Evolutionary conservation across 2,329 filamentous ascomycete species (phyloP), one percentile per base, ranked within the genome.

Genomic region (Diplodia seriata): DNA sequence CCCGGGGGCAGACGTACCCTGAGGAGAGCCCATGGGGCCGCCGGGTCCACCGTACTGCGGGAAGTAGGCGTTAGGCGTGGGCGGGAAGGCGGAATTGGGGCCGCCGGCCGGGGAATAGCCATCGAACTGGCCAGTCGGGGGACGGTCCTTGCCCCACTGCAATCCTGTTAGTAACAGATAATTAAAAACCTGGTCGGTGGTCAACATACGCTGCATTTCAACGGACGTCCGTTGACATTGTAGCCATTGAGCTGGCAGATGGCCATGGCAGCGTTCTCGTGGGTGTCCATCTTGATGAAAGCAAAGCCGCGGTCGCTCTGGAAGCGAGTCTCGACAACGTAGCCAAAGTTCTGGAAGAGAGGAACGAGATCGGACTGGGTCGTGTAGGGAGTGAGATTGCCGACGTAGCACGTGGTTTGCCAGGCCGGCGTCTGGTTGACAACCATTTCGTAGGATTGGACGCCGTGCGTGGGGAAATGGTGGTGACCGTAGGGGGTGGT

Each of bases 91-190:
- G 87, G 88, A 72, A 86, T 90, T 81, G 88, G 89, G 73, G 86
- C 70, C 70, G 57, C 78, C 90, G 74, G 89, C 92, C 66, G 94
- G 90, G 73, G 91, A 89, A 77, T 91, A 94, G 73, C 92, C 92
- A 74, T 97, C 96, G 73, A 90, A 91, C 75, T 91, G 86, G 73
- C 89, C 87, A 74, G 89, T 93, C 33, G 95, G 93, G 65, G 94
- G 93, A 83, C 97, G 97, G 82, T 99, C 95, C 84, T 99, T 99
- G 78, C 95, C 95, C 95, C 95, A 99, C 94, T 98, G 77, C 49
- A 73, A 72, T 70, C 29, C 72, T 72, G 69, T 75, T 82, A 68
- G 72, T 69, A 70, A 72, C 72, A 68, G 69, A 67, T 69, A 69
- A 54, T 66, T 54, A 68, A 68, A 67, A 66, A 71, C 61, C 61